These are phyloP conservation scores for Tripidium arundinaceum DNA, from an alignment of 202 grass and related monocot genomes.

Conservation along the genomic window DNA sequence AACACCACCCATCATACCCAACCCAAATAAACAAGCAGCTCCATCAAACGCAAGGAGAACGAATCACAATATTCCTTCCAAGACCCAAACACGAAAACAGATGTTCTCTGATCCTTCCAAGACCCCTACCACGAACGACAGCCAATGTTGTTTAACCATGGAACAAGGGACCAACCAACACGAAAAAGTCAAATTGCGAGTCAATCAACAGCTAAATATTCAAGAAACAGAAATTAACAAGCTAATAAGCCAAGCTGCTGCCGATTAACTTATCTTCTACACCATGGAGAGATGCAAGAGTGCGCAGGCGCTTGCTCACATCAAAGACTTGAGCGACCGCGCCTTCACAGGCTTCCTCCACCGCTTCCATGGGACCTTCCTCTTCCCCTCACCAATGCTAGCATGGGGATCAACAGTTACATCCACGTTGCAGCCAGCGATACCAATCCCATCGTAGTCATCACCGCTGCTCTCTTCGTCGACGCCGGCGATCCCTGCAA, in stretches of 20 bases:
- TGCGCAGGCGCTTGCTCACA: constrained; percentile 28
- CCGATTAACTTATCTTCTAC: background rate
- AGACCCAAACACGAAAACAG: background rate
- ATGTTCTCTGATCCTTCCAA: too few species aligned
- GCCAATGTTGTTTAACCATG: background rate
- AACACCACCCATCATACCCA: too few species aligned
- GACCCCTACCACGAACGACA: too few species aligned
- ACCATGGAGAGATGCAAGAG: too few species aligned
- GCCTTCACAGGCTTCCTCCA: constrained; percentile 80
- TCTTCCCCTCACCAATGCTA: background rate
- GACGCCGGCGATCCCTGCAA: constrained; percentile 13
- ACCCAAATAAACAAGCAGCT: too few species aligned
- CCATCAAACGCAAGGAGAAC: too few species aligned
- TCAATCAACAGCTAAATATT: background rate
- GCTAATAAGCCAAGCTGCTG: background rate
- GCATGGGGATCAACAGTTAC: too few species aligned
- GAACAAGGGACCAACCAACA: background rate
- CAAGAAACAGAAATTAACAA: background rate
- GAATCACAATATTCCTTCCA: background rate
- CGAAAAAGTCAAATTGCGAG: too few species aligned
- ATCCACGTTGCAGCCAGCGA: background rate
- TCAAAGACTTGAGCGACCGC: constrained; percentile 73
- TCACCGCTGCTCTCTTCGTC: constrained; percentile 53
- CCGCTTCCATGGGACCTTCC: constrained; percentile 36
- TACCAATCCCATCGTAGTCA: background rate